Base-by-base conservation (phyloP, 1,139 yeast genomes). In the Pichia sp. region DNA sequence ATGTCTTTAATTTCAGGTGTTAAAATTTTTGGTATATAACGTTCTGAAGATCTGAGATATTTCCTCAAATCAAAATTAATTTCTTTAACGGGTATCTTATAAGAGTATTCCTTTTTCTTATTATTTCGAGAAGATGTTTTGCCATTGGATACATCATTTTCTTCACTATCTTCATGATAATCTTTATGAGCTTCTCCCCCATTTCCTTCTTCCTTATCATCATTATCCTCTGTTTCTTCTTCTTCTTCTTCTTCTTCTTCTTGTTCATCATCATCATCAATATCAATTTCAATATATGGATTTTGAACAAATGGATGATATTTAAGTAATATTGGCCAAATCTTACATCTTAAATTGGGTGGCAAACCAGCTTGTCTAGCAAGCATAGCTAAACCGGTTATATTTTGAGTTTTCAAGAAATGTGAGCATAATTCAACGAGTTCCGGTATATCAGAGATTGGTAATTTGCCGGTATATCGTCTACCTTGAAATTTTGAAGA, bases 311-410 rank as follows among this genome's bases (percentile, higher is more conserved):
- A 84, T 1, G 96, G 96, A 60, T 89, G 96, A 52, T 78, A 77
- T 51, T 80, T 80, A 47, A 89, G 63, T 39, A 89, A 61, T 8
- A 86, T 65, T 2, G 96, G 96, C 96, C 96, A 89, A 10, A 85
- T 82, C 46, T 74, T 70, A 51, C 76, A 79, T 46, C 97, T 70
- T 42, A 87, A 67, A 47, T 79, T 74, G 1, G 95, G 94, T 1
- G 96, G 96, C 21, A 88, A 68, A 2, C 97, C 96, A 47, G 78
- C 71, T 52, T 83, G 89, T 48, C 96, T 70, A 3, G 95, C 89
- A 14, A 89, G 65, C 48, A 80, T 68, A 0, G 96, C 95, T 38
- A 89, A 64, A 2, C 84, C 86, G 36, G 77, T 78, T 42, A 76
- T 73, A 56, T 82, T 78, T 42, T 69, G 69, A 30, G 68, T 67